phyloP scores from a whole-genome alignment of 2,329 filamentous ascomycete species.

The Nakataea oryzae region DNA sequence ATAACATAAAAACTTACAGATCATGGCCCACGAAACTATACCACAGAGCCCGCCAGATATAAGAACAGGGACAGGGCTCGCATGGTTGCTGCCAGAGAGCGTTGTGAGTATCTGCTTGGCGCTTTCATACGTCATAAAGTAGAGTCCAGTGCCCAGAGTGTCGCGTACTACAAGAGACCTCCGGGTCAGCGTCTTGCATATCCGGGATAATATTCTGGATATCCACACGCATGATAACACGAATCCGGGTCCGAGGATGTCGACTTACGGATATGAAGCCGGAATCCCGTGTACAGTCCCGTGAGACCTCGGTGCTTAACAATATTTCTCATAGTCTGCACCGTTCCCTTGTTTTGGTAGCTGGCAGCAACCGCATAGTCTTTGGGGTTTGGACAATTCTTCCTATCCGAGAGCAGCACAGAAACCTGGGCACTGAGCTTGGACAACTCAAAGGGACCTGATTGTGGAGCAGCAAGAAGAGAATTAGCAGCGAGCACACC shows the following conservation, averaged over 20 bases:
- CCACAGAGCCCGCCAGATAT: conserved; percentile 73
- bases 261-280: conserved; percentile 61
- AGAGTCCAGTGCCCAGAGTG: conserved; percentile 73
- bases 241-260: background rate
- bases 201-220: too few relatives aligned
- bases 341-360: conserved; percentile 69
- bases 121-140: conserved; percentile 85
- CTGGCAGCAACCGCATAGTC: conserved; percentile 53
- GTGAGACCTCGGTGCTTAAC: conserved; percentile 61
- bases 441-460: conserved; percentile 78
- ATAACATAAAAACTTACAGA: conserved; percentile 44
- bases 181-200: background rate
- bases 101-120: conserved; percentile 73
- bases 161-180: conserved; percentile 51
- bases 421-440: conserved; percentile 82
- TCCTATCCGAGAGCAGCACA: conserved; percentile 57
- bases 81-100: conserved; percentile 60
- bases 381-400: conserved; percentile 31
- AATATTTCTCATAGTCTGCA: conserved; percentile 67
- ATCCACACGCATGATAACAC: background rate
- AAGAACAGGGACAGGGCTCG: conserved; percentile 68
- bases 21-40: conserved; percentile 70
- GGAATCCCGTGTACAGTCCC: conserved; percentile 73
- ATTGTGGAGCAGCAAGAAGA: background rate
- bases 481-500: background rate